A percentile compares a stretch with the other conserved stretches of the same genome.
These are phyloP conservation scores for Paramecium tetraurelia DNA, from an alignment of 73 alveolate genomes.

Conservation along the genomic window DNA sequence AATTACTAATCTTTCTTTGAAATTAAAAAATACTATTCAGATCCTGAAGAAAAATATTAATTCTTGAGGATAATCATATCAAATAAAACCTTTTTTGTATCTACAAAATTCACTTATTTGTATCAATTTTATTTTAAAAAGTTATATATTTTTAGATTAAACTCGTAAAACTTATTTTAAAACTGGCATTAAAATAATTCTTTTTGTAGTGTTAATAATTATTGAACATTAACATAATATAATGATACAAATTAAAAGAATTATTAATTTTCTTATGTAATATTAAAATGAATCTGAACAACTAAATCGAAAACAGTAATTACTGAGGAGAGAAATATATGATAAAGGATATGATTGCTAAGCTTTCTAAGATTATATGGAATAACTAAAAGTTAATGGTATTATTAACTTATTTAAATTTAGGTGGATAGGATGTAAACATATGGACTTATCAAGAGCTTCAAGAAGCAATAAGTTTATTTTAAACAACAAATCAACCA, in stretches of 20 bases:
- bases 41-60: no score
- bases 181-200: no score
- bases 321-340: constrained; percentile 14
- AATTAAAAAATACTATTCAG: no score
- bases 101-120: no score
- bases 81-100: no score
- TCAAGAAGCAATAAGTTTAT: not conserved
- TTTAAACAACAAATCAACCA: not conserved
- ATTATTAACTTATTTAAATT: not conserved
- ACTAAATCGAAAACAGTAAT: not conserved
- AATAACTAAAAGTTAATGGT: not conserved
- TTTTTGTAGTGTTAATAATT: no score
- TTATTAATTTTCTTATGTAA: not conserved
- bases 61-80: no score
- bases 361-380: not conserved
- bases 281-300: constrained; percentile 10
- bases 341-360: constrained; percentile 36
- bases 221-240: not conserved
- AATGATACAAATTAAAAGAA: not conserved
- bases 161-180: no score
- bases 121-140: no score
- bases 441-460: constrained; percentile 1
- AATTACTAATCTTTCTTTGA: no score
- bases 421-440: constrained; percentile 31
- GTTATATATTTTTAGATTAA: no score